Evolutionary conservation across 2,329 filamentous ascomycete species (phyloP).

Genomic region (Ascochyta clinopodiicola): DNA sequence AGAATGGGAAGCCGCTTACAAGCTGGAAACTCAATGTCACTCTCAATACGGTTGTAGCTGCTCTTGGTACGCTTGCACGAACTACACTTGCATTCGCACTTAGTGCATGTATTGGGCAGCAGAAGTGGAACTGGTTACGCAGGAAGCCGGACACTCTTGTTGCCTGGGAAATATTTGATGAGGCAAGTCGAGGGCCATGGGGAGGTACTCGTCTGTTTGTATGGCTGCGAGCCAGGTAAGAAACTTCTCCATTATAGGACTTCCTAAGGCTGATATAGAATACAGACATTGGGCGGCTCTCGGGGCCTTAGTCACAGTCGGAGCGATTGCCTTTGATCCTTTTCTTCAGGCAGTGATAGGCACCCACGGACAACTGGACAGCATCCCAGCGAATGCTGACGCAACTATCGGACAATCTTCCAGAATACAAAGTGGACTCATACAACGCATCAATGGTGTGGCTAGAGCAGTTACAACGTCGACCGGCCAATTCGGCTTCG

Average conservation of each 20-base stretch:
- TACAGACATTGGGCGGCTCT: slow-evolving; percentile 17
- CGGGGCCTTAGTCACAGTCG: slow-evolving; percentile 11
- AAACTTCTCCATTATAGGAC: not conserved
- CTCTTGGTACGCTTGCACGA: slow-evolving; percentile 16
- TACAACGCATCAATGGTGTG: not conserved
- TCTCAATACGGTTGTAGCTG: slow-evolving; percentile 17
- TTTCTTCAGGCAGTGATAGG: slow-evolving; percentile 15
- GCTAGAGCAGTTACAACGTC: not conserved
- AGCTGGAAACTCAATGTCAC: slow-evolving; percentile 13
- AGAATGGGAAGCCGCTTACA: slow-evolving; percentile 10
- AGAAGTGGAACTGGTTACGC: slow-evolving; percentile 21
- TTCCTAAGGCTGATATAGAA: not conserved
- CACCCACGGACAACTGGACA: slow-evolving; percentile 1
- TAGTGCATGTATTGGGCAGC: slow-evolving; percentile 22
- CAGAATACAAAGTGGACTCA: not conserved
- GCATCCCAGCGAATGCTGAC: not conserved
- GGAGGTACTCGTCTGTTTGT: slow-evolving; percentile 16
- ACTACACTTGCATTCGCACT: slow-evolving; percentile 20
- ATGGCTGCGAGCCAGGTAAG: slow-evolving; percentile 14
- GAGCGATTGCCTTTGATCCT: slow-evolving; percentile 15
- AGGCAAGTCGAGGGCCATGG: slow-evolving; percentile 22
- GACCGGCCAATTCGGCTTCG: not conserved
- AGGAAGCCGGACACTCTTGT: slow-evolving; percentile 4
- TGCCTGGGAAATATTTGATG: slow-evolving; percentile 21
- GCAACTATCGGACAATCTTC: not conserved